phyloP scores from a whole-genome alignment of 2,329 filamentous ascomycete genomes.

The Colletotrichum chrysophilum region DNA sequence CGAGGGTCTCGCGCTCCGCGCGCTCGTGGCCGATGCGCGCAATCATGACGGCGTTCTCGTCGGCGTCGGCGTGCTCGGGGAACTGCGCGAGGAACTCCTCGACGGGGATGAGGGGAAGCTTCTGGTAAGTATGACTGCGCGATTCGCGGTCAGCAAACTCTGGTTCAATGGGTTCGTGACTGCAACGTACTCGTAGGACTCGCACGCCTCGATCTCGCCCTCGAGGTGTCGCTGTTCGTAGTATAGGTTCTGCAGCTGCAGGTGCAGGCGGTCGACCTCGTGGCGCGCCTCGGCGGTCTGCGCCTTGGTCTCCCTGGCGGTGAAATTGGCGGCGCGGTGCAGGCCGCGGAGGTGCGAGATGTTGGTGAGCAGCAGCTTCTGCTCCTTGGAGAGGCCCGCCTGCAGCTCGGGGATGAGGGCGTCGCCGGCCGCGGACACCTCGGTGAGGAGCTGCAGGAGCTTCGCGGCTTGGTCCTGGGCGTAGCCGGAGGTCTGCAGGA shows the following conservation, averaged over 20 bases:
- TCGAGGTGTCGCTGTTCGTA: constrained; percentile 93
- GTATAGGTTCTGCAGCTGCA: constrained; percentile 93
- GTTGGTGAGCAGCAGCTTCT: constrained; percentile 80
- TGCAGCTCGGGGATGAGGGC: constrained; percentile 53
- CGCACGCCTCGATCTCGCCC: constrained; percentile 88
- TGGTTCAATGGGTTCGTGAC: background rate
- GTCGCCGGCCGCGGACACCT: constrained; percentile 44
- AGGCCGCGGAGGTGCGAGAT: constrained; percentile 81
- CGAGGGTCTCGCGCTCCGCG: constrained; percentile 80
- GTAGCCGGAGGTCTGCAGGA: constrained; percentile 74
- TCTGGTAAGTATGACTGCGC: constrained; percentile 81
- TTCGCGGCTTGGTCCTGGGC: constrained; percentile 74
- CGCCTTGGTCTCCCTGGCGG: constrained; percentile 84
- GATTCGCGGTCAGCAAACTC: constrained; percentile 22
- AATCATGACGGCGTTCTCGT: constrained; percentile 84
- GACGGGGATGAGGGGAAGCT: constrained; percentile 82
- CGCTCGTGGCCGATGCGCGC: constrained; percentile 92
- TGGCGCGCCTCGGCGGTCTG: constrained; percentile 85
- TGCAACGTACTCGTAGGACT: constrained; percentile 80
- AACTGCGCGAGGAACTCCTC: constrained; percentile 81
- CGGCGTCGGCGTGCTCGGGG: constrained; percentile 74
- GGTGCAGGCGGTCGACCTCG: constrained; percentile 88
- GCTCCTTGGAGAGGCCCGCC: constrained; percentile 71
- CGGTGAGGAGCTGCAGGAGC: constrained; percentile 60
- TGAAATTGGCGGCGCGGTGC: constrained; percentile 81